Evolutionary conservation across 495 filamentous ascomycete species (phyloP), one percentile per base, ranked within the genome.

Genomic region (Podospora pseudoanserina): DNA sequence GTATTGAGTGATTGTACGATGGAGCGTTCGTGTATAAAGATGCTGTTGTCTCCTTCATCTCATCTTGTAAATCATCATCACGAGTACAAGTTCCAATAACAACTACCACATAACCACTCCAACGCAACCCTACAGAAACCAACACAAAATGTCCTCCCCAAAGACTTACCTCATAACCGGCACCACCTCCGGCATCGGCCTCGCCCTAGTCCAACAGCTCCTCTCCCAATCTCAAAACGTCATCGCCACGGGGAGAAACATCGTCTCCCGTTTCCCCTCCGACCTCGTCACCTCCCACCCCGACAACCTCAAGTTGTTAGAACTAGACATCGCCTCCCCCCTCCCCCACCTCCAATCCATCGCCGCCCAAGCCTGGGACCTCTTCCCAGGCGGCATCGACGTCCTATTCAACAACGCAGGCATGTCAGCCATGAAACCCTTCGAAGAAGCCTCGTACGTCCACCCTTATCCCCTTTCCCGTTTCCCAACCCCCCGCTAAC

Each of bases 161-260:
- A 68, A 66, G 4, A 60, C 74, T 57, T 75, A 66, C 67, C 73
- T 77, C 68, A 72, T 74, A 26, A 77, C 71, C n/a, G 76, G 75
- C 60, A 68, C 75, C 54, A 76, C 75, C 60, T 72, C 73, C 0
- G 76, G 76, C 66, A 73, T 76, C 49, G 69, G 71, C 27, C 70
- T 67, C 5, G 67, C 70, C 26, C 76, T 87, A 5, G 75, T 81
- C 54, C 70, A 77, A 6, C 62, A 73, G 3, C 82, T 83, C n/a
- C 78, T 87, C 5, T 65, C 65, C 7, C 76, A 78, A 26, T 83
- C 83, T 30, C 79, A 86, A 68, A 73, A 76, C 16, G 85, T 88
- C 15, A 79, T 87, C 58, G 85, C 79, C 28, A 64, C 68, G 2
- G 75, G 75, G 9, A 70, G 73, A 66, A 80, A 79, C 49, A 74